Base-by-base conservation (phyloP, 2,329 filamentous ascomycete genomes). In the Orbilia javanica region DNA sequence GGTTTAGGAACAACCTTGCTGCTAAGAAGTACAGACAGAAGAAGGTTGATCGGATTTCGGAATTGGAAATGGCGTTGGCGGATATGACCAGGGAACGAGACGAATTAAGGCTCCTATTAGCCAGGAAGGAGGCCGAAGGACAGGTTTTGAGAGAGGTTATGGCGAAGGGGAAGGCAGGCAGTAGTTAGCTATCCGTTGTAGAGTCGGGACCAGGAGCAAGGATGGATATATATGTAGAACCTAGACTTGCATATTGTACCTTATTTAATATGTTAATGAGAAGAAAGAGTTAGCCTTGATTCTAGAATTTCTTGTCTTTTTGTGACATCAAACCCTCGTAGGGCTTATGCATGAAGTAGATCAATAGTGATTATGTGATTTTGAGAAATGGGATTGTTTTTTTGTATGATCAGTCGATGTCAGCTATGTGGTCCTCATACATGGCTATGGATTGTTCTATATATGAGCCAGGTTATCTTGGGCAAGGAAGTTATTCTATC, bases 21-120 rank as follows among this genome's bases (percentile, higher is more conserved):
- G 73, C 73, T 29, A 77, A 77, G 42, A 77, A 77, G 66, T 77
- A 77, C 44, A 62, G 73, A 22, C 73, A 77, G 60, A 77, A 77
- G 34, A 77, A 77, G 50, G 73, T 77, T 36, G 73, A 77, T 55
- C 31, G 73, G 60, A 77, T 77, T 50, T 66, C 66, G 29, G 73
- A 77, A 22, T 34, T 77, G 10, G 73, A 77, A 34, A 29, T 22
- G 1, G 73, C 73, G 36, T 60, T 77, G 73, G 57, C 73, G 39
- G 66, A 71, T 22, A 77, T 77, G 73, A 77, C 73, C 11, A 60
- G 29, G 36, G 50, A 77, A 25, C 34, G 73, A 39, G 73, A 77
- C 22, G 66, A 77, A 13, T 36, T 77, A 22, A 42, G 73, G 29
- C 34, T 77, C 18, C 39, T 77, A 50, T 34, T 77, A 27, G 73